Conservation (phyloP, 2,329 filamentous ascomycete species). For the Colletotrichum musicola region DNA sequence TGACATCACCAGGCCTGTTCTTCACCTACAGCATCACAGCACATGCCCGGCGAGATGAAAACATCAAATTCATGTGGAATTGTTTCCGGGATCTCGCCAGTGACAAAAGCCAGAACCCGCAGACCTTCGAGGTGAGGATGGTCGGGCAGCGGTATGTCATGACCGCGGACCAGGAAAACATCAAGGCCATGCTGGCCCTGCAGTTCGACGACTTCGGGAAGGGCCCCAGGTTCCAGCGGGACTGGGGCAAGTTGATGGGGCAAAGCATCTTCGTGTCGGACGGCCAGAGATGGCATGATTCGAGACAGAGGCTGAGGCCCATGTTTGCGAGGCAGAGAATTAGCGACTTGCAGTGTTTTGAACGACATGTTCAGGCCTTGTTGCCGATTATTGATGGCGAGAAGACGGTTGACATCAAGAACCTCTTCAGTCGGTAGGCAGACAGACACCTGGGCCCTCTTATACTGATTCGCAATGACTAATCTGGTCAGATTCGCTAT, state of each 20-base stretch:
- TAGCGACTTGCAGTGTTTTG: constrained; percentile 67
- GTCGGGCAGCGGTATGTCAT: constrained; percentile 47
- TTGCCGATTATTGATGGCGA: constrained; percentile 68
- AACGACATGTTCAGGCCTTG: constrained; percentile 69
- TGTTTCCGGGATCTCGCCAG: background rate
- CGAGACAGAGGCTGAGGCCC: constrained; percentile 63
- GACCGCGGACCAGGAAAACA: constrained; percentile 66
- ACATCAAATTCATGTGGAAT: constrained; percentile 23
- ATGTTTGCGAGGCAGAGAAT: constrained; percentile 63
- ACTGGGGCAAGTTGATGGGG: constrained; percentile 62
- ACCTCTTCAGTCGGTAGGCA: constrained; percentile 9
- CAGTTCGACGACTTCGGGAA: constrained; percentile 68
- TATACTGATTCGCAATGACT: constrained; percentile 43
- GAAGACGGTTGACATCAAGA: constrained; percentile 68
- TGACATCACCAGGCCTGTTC: background rate
- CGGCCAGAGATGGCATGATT: constrained; percentile 64
- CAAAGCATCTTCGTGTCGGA: constrained; percentile 68
- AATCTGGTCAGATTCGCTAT: constrained; percentile 75
- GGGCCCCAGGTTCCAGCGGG: constrained; percentile 54
- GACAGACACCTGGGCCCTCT: background rate
- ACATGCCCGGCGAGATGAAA: constrained; percentile 10
- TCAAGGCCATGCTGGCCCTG: constrained; percentile 57
- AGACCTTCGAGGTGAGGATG: constrained; percentile 19
- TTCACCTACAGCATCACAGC: constrained; percentile 11
- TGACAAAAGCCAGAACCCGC: background rate